Percentiles rank a stretch among this genome's conserved stretches.
Conservation (phyloP, 441 rosid genomes). For the Erysimum pusillum region DNA sequence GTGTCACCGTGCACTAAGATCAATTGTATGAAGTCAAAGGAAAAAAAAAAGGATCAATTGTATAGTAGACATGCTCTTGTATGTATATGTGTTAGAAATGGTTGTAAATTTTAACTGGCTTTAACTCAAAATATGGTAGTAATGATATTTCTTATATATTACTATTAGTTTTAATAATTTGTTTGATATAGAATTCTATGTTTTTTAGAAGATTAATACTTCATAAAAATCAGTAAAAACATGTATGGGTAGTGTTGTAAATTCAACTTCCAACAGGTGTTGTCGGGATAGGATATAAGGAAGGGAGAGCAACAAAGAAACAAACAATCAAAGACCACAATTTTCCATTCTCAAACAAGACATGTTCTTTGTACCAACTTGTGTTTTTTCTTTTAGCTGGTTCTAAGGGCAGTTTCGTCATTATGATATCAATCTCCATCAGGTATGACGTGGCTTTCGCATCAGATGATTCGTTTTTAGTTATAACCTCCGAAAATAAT, state of each 20-base stretch:
- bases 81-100: background rate
- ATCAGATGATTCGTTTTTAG: constrained; percentile 36
- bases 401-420: constrained; percentile 29
- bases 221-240: background rate
- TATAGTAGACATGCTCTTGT: constrained; percentile 23
- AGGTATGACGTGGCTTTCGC: constrained; percentile 40
- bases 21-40: background rate
- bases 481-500: constrained; percentile 43
- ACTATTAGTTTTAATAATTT: too few relatives aligned
- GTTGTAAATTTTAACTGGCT: too few relatives aligned
- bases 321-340: constrained; percentile 23
- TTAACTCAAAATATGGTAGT: too few relatives aligned
- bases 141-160: too few relatives aligned
- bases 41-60: background rate
- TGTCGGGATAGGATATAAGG: constrained; percentile 31
- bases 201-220: background rate
- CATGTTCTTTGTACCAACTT: constrained; percentile 44
- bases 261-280: constrained; percentile 31
- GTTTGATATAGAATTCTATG: too few relatives aligned
- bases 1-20: constrained; percentile 31
- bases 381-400: constrained; percentile 21
- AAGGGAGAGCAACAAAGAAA: constrained; percentile 35
- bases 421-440: constrained; percentile 20
- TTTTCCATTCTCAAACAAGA: constrained; percentile 27
- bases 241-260: constrained; percentile 37